phyloP scores from a whole-genome alignment of 2,329 filamentous ascomycete genomes.

The Penicillium sp. region DNA sequence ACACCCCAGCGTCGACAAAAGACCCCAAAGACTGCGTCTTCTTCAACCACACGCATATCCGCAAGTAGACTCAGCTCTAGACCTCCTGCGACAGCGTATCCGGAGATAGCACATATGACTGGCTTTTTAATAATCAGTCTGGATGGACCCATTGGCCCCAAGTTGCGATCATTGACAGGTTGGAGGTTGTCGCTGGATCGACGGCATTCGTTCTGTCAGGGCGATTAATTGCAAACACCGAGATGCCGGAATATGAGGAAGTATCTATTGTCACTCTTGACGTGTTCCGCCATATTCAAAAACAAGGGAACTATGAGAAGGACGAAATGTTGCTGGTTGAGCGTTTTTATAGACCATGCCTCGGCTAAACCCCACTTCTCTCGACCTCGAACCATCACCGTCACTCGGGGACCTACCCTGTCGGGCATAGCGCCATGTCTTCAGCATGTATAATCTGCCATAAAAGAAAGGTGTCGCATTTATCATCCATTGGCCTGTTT shows the following conservation, averaged over 20 bases:
- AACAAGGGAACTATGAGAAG: not conserved
- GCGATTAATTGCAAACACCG: conserved; percentile 56
- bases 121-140: conserved; percentile 52
- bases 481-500: conserved; percentile 4
- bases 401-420: conserved; percentile 9
- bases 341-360: not conserved
- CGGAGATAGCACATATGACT: conserved; percentile 51
- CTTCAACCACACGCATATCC: conserved; percentile 54
- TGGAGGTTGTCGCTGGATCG: conserved; percentile 36
- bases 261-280: conserved; percentile 7
- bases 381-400: conserved; percentile 13
- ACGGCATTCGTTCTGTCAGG: conserved; percentile 53
- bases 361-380: conserved; percentile 10
- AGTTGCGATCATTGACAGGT: conserved; percentile 37
- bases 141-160: conserved; percentile 54
- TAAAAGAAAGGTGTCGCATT: conserved; percentile 40
- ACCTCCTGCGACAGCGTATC: conserved; percentile 54
- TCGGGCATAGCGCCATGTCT: conserved; percentile 15
- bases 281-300: conserved; percentile 1
- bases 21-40: conserved; percentile 54
- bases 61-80: conserved; percentile 54
- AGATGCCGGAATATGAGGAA: conserved; percentile 44
- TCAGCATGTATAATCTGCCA: conserved; percentile 43
- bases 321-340: not conserved
- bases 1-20: conserved; percentile 56